Evolutionary conservation across 768 basidiomycete species (phyloP).

Genomic region (Xanthoconium purpureum): DNA sequence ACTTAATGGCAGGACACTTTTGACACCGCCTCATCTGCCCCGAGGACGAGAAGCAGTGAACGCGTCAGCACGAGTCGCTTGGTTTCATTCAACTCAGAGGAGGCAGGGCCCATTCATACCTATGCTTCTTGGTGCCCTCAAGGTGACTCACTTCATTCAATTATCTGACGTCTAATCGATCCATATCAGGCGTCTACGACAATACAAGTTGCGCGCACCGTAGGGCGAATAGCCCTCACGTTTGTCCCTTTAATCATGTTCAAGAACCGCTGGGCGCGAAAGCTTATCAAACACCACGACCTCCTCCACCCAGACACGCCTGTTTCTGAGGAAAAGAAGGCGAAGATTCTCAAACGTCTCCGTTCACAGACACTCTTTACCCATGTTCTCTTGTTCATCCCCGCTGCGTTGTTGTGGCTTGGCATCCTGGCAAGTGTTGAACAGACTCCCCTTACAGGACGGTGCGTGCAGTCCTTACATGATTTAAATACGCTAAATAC

Average conservation of each 20-base stretch:
- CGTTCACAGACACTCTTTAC: constrained; percentile 48
- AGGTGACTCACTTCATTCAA: constrained; percentile 38
- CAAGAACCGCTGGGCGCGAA: constrained; percentile 51
- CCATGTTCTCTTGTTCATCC: constrained; percentile 57
- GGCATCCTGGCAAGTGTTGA: constrained; percentile 74
- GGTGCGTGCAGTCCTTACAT: constrained; percentile 45
- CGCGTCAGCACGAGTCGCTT: constrained; percentile 7
- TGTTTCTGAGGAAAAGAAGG: constrained; percentile 52
- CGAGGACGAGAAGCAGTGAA: constrained; percentile 4
- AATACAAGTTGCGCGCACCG: constrained; percentile 66
- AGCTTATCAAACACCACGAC: constrained; percentile 46
- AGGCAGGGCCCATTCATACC: constrained; percentile 41
- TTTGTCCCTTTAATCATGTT: constrained; percentile 69
- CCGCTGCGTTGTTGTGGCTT: constrained; percentile 59
- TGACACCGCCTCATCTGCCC: neutral
- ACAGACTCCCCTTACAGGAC: constrained; percentile 79
- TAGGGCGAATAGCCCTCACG: constrained; percentile 68
- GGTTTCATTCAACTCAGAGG: constrained; percentile 42
- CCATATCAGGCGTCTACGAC: constrained; percentile 64
- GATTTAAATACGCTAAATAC: constrained; percentile 5
- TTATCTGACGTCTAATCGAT: neutral
- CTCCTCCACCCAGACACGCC: constrained; percentile 38
- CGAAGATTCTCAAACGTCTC: constrained; percentile 45
- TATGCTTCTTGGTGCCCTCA: constrained; percentile 59
- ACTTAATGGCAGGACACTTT: constrained; percentile 1